Percentiles rank a stretch among this genome's conserved stretches.
Conservation (phyloP, 2,329 filamentous ascomycete genomes). For the Fusarium circinatum region DNA sequence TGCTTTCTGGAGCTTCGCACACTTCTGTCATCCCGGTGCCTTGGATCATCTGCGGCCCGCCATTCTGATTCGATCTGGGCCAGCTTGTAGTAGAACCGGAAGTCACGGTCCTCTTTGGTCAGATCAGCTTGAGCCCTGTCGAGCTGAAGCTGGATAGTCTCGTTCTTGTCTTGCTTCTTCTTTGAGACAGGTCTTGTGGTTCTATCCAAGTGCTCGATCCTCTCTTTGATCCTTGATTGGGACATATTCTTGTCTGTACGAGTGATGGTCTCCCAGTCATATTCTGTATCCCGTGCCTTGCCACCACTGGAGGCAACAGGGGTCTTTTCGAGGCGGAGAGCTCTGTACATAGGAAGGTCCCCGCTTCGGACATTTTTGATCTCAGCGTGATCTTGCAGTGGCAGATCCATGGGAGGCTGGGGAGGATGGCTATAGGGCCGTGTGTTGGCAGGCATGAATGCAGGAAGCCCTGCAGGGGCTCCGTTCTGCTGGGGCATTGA, state of each 20-base stretch:
- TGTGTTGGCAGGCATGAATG: conserved; percentile 5
- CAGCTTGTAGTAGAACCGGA: conserved; percentile 53
- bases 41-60: conserved; percentile 41
- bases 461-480: conserved; percentile 5
- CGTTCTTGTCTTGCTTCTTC: conserved; percentile 53
- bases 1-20: conserved; percentile 36
- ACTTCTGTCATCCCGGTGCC: conserved; percentile 32
- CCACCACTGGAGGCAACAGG: conserved; percentile 48
- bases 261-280: conserved; percentile 55
- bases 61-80: conserved; percentile 57
- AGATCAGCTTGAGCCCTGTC: conserved; percentile 52
- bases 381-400: conserved; percentile 28
- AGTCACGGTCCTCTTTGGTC: conserved; percentile 49
- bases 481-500: conserved; percentile 3
- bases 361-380: conserved; percentile 53
- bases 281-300: conserved; percentile 47
- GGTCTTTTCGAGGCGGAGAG: conserved; percentile 56
- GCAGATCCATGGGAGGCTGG: conserved; percentile 32
- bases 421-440: conserved; percentile 19
- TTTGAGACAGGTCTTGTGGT: conserved; percentile 47
- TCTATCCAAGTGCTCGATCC: conserved; percentile 52
- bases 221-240: conserved; percentile 50
- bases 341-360: conserved; percentile 50
- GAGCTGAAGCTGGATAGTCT: conserved; percentile 55
- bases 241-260: conserved; percentile 49